Conservation (phyloP, 371 early-diverging fungal species). For the Circinella umbellata region DNA sequence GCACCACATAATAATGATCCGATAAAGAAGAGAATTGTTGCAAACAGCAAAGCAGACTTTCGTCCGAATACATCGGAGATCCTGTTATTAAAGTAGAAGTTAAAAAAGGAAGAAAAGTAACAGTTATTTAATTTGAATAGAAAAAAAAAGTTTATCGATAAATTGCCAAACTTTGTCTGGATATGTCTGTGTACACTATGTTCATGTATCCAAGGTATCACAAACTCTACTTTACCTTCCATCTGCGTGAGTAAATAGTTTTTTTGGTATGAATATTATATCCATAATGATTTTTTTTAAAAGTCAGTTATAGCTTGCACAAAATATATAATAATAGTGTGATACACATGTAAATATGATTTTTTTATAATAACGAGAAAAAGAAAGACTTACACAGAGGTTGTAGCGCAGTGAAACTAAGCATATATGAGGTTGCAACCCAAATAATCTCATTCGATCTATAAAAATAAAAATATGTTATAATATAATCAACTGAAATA, state of each 20-base stretch:
- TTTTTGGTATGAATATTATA: too few species aligned
- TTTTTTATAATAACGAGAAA: too few species aligned
- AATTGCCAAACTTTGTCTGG: slow-evolving; percentile 5
- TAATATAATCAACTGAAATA: too few species aligned
- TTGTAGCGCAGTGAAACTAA: slow-evolving; percentile 78
- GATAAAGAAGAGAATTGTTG: slow-evolving; percentile 57
- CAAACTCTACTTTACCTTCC: neutral
- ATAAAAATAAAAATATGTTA: neutral
- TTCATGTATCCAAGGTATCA: too few species aligned
- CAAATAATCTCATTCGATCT: slow-evolving; percentile 66
- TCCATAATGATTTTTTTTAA: neutral
- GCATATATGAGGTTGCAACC: slow-evolving; percentile 78
- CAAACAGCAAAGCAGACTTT: slow-evolving; percentile 58
- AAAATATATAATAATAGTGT: neutral
- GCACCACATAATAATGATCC: slow-evolving; percentile 66
- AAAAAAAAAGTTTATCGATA: neutral
- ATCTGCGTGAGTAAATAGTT: neutral
- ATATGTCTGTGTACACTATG: neutral
- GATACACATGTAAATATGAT: too few species aligned
- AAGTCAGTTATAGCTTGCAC: neutral
- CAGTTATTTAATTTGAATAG: neutral
- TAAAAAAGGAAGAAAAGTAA: neutral
- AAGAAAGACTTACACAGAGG: slow-evolving; percentile 65
- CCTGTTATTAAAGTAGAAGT: slow-evolving; percentile 26
- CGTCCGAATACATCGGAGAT: slow-evolving; percentile 77